Base-by-base conservation (phyloP, 2,329 filamentous ascomycete species). In the Penicillium brasilianum region DNA sequence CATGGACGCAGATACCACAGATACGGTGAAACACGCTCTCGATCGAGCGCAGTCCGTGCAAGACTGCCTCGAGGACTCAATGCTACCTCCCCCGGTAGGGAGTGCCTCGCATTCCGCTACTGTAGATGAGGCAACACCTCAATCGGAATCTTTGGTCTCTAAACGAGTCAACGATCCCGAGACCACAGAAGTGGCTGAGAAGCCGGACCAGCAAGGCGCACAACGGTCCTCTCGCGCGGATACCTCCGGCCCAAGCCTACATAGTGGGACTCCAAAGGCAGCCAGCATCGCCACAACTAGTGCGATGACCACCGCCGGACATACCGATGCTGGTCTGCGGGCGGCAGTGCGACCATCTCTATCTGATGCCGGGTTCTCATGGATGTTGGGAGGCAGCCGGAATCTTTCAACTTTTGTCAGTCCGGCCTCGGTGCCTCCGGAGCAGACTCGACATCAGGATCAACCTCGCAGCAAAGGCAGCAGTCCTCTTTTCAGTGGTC, bases 371-470 rank as follows among this genome's bases (percentile, higher is more conserved):
- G 79, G 79, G 25, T 83, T 82, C 59, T 82, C 81, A 13, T 83
- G 81, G 78, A 83, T 83, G 79, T 73, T 83, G 39, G 81, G 80
- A 37, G 77, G 80, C 49, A 74, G 75, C 59, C 74, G 77, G 44
- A 76, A 76, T 55, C 73, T 79, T 28, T 81, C 78, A 10, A 77
- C 75, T 32, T 82, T 82, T 70, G 79, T 82, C 44, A 78, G 76
- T 55, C 77, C 78, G 16, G 77, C 74, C 18, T 79, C 80, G n/a
- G 72, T 75, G 30, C 76, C 78, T 14, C 79, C 80, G 37, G 80
- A 82, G 59, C 76, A 80, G 60, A 76, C 74, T 58, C 74, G 78
- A 58, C 72, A 76, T 36, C 67, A 60, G 18, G 68, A 74, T 63
- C 53, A 71, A 72, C 46, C 62, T 62, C 58, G 76, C 64, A 58